Evolutionary conservation across 371 early-diverging fungal genomes (phyloP).

Genomic region (Rhizopus delemar): DNA sequence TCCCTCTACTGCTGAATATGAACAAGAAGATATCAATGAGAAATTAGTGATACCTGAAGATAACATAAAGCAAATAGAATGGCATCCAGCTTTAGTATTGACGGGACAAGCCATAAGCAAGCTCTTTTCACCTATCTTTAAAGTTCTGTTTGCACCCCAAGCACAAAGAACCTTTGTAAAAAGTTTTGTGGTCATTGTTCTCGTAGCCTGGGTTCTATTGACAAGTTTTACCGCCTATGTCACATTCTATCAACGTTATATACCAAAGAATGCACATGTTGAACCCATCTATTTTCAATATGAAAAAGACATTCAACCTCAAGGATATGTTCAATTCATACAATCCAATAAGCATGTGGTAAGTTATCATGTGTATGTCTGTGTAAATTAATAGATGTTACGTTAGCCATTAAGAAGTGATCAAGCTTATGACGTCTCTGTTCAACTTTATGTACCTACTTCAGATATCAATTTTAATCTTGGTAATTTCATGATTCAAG

Average conservation of each 20-base stretch:
- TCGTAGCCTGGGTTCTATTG: constrained; percentile 38
- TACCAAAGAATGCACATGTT: constrained; percentile 43
- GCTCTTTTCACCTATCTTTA: constrained; percentile 17
- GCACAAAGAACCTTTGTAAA: constrained; percentile 43
- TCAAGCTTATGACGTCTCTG: constrained; percentile 47
- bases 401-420: constrained; percentile 25
- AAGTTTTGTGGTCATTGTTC: constrained; percentile 26
- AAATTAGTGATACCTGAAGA: constrained; percentile 2
- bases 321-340: constrained; percentile 16
- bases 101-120: constrained; percentile 11
- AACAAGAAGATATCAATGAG: background rate
- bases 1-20: constrained; percentile 12
- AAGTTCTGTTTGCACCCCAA: constrained; percentile 38
- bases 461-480: constrained; percentile 77
- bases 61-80: constrained; percentile 12
- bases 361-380: background rate
- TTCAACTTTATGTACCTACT: constrained; percentile 79
- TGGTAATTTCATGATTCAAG: constrained; percentile 85
- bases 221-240: constrained; percentile 48
- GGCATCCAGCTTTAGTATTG: constrained; percentile 22
- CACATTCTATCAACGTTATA: constrained; percentile 46
- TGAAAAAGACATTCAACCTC: constrained; percentile 12
- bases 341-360: constrained; percentile 30
- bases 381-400: background rate
- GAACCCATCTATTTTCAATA: constrained; percentile 53